Percentiles rank a stretch among this genome's conserved stretches.
Conservation (phyloP, 2,329 filamentous ascomycete genomes). For the Ploettnerulaceae sp. region DNA sequence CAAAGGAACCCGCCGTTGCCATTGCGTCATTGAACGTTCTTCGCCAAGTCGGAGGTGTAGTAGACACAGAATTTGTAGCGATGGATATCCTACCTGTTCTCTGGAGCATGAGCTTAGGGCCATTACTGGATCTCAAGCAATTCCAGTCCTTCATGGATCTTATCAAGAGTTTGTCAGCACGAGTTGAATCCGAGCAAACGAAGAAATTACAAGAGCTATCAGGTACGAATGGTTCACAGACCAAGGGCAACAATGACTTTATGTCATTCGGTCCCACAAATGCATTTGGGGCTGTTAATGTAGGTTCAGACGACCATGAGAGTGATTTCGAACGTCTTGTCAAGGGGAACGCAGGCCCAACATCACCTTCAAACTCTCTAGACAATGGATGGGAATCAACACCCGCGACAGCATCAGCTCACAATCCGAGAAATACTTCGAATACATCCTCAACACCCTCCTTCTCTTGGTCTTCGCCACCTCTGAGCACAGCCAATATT, state of each 20-base stretch:
- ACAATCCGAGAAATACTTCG: constrained; percentile 25
- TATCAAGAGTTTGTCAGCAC: constrained; percentile 72
- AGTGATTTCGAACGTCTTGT: constrained; percentile 87
- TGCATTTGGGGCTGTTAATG: constrained; percentile 48
- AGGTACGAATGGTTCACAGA: constrained; percentile 47
- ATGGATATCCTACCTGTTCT: constrained; percentile 85
- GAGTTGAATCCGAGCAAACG: constrained; percentile 83
- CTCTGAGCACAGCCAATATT: constrained; percentile 36
- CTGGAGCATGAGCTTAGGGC: constrained; percentile 88
- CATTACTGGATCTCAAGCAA: constrained; percentile 78
- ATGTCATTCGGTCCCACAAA: constrained; percentile 64
- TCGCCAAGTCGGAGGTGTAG: constrained; percentile 72
- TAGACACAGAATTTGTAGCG: constrained; percentile 86
- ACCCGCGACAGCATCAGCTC: constrained; percentile 35
- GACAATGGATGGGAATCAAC: constrained; percentile 49
- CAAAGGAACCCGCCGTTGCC: constrained; percentile 96
- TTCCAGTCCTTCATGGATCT: constrained; percentile 88
- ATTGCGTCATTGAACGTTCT: constrained; percentile 85
- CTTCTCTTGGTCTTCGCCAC: constrained; percentile 62
- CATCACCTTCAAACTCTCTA: constrained; percentile 37
- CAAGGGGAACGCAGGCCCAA: constrained; percentile 55
- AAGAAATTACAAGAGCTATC: constrained; percentile 83
- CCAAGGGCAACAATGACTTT: constrained; percentile 57
- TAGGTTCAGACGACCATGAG: constrained; percentile 60
- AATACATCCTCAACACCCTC: constrained; percentile 39